Evolutionary conservation across 345 rosid species (phyloP).

Genomic region (Balakata baccata): DNA sequence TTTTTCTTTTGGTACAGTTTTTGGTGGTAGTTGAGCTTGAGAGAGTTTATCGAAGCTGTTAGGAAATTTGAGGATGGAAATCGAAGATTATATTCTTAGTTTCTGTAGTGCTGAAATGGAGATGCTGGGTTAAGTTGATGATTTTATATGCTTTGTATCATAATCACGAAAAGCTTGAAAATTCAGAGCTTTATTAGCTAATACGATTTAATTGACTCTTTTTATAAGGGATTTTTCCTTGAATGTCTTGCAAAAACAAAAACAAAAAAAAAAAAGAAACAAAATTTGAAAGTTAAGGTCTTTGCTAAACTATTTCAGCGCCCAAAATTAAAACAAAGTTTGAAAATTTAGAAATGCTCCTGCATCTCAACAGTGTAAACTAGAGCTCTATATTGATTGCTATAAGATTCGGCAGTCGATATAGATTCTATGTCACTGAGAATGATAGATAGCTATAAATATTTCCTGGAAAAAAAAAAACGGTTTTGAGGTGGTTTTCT

Average conservation of each 20-base stretch:
- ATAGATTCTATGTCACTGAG: background rate
- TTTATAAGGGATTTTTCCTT: background rate
- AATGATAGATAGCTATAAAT: background rate
- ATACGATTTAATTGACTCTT: background rate
- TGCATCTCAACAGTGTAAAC: background rate
- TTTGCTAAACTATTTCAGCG: background rate
- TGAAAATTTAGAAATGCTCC: background rate
- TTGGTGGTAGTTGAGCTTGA: background rate
- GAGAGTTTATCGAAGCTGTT: constrained; percentile 4
- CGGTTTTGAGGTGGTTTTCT: background rate
- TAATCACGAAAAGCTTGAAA: background rate
- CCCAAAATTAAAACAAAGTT: background rate
- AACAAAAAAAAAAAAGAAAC: background rate
- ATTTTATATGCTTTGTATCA: background rate
- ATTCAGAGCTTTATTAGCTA: background rate
- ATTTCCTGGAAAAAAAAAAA: no score
- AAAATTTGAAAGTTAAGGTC: background rate
- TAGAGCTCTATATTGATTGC: background rate
- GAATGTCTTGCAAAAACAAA: background rate
- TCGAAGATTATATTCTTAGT: background rate
- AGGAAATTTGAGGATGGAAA: constrained; percentile 7
- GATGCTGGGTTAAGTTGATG: background rate
- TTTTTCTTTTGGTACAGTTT: constrained; percentile 13
- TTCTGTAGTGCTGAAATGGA: background rate
- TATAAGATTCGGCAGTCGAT: background rate